These are phyloP conservation scores for Eremochloa ophiuroides DNA, from an alignment of 176 grass and related monocot species.

Conservation along the genomic window DNA sequence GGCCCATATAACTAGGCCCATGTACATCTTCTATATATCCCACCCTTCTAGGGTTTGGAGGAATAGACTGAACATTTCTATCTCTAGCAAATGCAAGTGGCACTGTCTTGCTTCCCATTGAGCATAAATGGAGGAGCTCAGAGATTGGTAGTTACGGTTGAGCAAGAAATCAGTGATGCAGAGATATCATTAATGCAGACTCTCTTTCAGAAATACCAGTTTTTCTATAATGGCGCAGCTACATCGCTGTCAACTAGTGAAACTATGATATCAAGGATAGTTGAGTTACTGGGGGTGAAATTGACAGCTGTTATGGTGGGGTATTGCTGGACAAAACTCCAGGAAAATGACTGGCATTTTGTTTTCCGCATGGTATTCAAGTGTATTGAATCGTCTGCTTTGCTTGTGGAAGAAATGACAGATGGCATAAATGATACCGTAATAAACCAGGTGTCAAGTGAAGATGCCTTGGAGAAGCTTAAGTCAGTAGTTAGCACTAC, in stretches of 20 bases:
- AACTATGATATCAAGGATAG: constrained; percentile 18
- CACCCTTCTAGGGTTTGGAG: no score
- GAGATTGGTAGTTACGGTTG: constrained; percentile 50
- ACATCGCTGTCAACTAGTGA: constrained; percentile 3
- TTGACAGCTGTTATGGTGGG: constrained; percentile 56
- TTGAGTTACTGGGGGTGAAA: constrained; percentile 65
- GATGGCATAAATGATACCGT: no score
- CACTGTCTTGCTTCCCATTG: constrained; percentile 78
- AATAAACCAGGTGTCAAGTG: no score
- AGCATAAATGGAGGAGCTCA: no score
- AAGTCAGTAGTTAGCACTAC: no score
- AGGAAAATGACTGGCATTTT: constrained; percentile 67
- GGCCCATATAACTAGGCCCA: no score
- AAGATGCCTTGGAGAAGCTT: no score
- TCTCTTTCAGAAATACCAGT: constrained; percentile 64
- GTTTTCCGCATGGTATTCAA: constrained; percentile 48
- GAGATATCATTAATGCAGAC: constrained; percentile 59
- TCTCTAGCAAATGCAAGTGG: constrained; percentile 76
- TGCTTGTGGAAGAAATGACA: constrained; percentile 73
- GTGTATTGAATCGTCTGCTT: constrained; percentile 65
- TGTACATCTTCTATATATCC: no score
- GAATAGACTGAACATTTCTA: no score
- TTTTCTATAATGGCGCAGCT: constrained; percentile 27
- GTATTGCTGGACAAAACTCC: constrained; percentile 70
- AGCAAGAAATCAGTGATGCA: constrained; percentile 40